These are phyloP conservation scores for Psilocybe cubensis DNA, from an alignment of 768 basidiomycete species.

Conservation along the genomic window DNA sequence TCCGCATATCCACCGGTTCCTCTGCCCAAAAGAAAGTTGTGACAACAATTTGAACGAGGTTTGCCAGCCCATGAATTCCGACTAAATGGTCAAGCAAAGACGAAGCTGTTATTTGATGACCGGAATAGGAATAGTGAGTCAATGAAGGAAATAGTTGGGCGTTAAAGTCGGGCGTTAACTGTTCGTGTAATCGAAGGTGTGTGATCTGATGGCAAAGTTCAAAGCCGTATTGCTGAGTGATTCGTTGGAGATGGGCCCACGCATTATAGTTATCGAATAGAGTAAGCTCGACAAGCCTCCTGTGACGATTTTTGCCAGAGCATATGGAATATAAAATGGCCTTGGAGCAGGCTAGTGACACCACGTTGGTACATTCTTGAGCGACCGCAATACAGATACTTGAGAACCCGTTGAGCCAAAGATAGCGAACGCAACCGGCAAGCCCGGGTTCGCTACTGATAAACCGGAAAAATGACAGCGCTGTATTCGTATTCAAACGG, in stretches of 20 bases:
- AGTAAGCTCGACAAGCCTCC: constrained; percentile 15
- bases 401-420: constrained; percentile 21
- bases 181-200: constrained; percentile 24
- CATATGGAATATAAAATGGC: constrained; percentile 12
- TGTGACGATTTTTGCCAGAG: constrained; percentile 1
- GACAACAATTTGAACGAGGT: constrained; percentile 17
- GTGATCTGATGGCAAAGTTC: constrained; percentile 20
- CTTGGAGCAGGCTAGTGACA: constrained; percentile 20
- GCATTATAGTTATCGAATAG: constrained; percentile 18
- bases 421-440: constrained; percentile 12
- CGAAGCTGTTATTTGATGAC: neutral
- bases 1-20: constrained; percentile 12
- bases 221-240: constrained; percentile 1
- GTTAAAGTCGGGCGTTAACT: constrained; percentile 10
- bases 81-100: neutral
- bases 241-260: constrained; percentile 12
- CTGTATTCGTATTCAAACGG: constrained; percentile 9
- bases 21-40: constrained; percentile 23
- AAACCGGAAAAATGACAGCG: constrained; percentile 13
- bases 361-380: constrained; percentile 13
- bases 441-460: constrained; percentile 1
- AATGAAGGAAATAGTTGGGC: constrained; percentile 14
- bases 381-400: constrained; percentile 8
- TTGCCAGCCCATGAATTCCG: constrained; percentile 1
- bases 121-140: constrained; percentile 20